Base-by-base conservation (phyloP, 805 yeast species). In the Vanderwaltozyma tropicalis region DNA sequence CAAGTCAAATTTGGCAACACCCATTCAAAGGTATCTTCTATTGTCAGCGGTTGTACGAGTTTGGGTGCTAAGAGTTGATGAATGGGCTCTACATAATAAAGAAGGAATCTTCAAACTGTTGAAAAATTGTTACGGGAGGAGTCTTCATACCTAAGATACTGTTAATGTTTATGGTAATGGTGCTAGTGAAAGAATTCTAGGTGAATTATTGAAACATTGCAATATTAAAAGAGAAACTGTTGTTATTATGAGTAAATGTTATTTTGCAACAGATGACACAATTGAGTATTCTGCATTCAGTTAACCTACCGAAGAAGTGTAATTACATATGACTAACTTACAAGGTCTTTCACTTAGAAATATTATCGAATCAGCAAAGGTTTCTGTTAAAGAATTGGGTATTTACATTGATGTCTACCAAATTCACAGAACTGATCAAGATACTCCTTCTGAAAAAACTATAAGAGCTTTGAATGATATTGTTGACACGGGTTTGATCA, bases 11-110 rank as follows among this genome's bases (percentile, higher is more conserved):
- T 62, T 14, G 78, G 78, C 4, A 48, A 52, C 14, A 64, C 75
- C 0, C 78, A 79, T 3, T 58, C 74, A 30, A 64, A 66, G 41
- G 60, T 74, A 29, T 68, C 78, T 29, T 64, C 64, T 29, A 50
- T 74, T 19, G 61, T 74, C 38, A 66, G 72, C 11, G 80, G 80
- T 12, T 71, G 76, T 44, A 72, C 73, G 79, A 55, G 71, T 2
- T 70, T 55, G 43, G 78, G 79, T 16, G 38, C 40, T 11, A 68
- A 66, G 41, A 31, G 37, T 2, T 70, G 72, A 62, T 1, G 63
- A 62, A 11, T 69, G 72, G 72, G 66, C 67, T 28, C 45, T 63
- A 31, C 70, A 65, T n/a, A 74, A 72, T 41, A 72, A 72, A 40
- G 71, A 69, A n/a, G 43, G 60, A 42, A 63, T 68, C 12, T 67